Percentiles rank a stretch among this genome's conserved stretches.
phyloP scores from a whole-genome alignment of 768 basidiomycete genomes.

The Aureoboletus auriporus region DNA sequence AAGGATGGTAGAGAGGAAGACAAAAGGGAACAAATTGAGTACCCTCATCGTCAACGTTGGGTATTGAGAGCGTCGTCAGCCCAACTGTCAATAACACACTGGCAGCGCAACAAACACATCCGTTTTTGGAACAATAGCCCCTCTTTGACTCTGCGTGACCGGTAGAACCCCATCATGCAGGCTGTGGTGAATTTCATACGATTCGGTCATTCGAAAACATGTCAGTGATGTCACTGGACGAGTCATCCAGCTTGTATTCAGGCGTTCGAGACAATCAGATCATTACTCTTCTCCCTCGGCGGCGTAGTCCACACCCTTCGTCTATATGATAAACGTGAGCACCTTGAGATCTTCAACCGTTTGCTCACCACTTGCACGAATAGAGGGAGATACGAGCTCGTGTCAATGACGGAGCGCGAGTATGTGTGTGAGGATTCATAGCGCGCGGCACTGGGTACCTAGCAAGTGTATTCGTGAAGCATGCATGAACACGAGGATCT shows the following conservation, averaged over 20 bases:
- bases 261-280: conserved; percentile 42
- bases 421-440: conserved; percentile 49
- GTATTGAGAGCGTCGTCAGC: neutral
- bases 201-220: conserved; percentile 15
- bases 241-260: conserved; percentile 26
- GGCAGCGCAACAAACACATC: neutral
- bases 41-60: conserved; percentile 37
- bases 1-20: conserved; percentile 33
- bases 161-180: conserved; percentile 33
- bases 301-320: conserved; percentile 62
- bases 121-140: neutral
- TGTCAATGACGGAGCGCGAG: conserved; percentile 44
- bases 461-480: neutral
- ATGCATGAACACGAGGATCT: too few relatives aligned
- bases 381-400: conserved; percentile 53
- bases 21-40: conserved; percentile 30
- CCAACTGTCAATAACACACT: too few relatives aligned
- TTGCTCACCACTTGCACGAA: conserved; percentile 42
- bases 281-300: conserved; percentile 67
- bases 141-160: neutral
- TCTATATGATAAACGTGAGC: conserved; percentile 36
- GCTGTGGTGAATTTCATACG: neutral
- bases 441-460: conserved; percentile 66
- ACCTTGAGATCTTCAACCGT: conserved; percentile 47
- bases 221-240: conserved; percentile 65